Percentiles rank a stretch among this genome's conserved stretches.
Conservation (phyloP, 2,329 filamentous ascomycete species). For the Leptographium galeiforme region DNA sequence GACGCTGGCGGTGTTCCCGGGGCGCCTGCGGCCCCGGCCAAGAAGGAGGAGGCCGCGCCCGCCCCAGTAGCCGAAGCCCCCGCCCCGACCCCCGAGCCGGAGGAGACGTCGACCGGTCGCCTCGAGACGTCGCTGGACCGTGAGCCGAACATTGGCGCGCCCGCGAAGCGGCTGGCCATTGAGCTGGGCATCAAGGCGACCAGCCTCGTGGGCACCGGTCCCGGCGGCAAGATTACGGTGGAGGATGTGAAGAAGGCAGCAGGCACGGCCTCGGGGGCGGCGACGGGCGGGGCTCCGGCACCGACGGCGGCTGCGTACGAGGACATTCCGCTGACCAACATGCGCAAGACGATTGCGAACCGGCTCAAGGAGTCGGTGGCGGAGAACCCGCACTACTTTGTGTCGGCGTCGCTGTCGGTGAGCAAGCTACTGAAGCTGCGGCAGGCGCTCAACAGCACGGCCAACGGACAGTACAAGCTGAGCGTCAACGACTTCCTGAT, state of each 20-base stretch:
- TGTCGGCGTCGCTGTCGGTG: slow-evolving; percentile 81
- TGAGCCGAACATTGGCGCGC: slow-evolving; percentile 56
- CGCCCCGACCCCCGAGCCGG: slow-evolving; percentile 36
- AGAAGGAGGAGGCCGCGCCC: slow-evolving; percentile 50
- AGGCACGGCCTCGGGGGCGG: slow-evolving; percentile 29
- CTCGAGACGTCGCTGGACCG: slow-evolving; percentile 78
- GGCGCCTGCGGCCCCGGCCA: slow-evolving; percentile 36
- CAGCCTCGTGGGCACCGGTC: slow-evolving; percentile 74
- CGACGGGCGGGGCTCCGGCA: slow-evolving; percentile 20
- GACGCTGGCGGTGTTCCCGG: slow-evolving; percentile 59
- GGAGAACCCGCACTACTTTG: slow-evolving; percentile 97
- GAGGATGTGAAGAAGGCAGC: slow-evolving; percentile 78
- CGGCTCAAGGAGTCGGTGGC: slow-evolving; percentile 80
- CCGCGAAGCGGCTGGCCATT: slow-evolving; percentile 68
- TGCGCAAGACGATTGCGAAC: slow-evolving; percentile 96
- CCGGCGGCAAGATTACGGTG: slow-evolving; percentile 77
- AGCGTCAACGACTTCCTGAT: slow-evolving; percentile 99
- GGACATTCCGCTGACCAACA: slow-evolving; percentile 73
- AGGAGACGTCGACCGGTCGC: slow-evolving; percentile 60
- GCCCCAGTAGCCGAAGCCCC: slow-evolving; percentile 29
- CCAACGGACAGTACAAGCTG: slow-evolving; percentile 93
- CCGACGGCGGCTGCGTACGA: slow-evolving; percentile 55
- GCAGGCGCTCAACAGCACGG: slow-evolving; percentile 75
- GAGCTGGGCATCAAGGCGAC: slow-evolving; percentile 62
- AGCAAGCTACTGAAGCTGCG: slow-evolving; percentile 93